Conservation (phyloP, 805 yeast genomes). For the Nakazawaea siamensis region DNA sequence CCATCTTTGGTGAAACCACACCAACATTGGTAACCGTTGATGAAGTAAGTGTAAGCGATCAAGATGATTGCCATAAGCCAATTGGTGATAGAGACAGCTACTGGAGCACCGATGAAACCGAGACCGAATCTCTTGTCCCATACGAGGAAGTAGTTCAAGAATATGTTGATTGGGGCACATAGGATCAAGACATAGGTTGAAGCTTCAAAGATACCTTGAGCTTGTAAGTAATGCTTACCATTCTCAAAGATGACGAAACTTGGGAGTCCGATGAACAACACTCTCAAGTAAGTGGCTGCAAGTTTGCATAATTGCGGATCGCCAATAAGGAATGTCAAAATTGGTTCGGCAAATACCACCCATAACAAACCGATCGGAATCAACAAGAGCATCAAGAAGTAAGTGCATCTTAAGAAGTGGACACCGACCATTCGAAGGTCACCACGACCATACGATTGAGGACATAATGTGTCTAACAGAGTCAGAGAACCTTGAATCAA, state of each 20-base stretch:
- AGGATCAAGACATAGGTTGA: constrained; percentile 61
- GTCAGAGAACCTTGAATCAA: constrained; percentile 75
- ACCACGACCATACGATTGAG: constrained; percentile 69
- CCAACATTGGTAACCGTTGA: constrained; percentile 38
- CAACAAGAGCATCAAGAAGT: constrained; percentile 40
- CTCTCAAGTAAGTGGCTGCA: constrained; percentile 50
- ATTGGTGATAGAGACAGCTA: constrained; percentile 63
- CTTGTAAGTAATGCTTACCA: constrained; percentile 64
- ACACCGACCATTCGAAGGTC: constrained; percentile 61
- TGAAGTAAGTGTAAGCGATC: constrained; percentile 33
- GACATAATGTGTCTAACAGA: constrained; percentile 68
- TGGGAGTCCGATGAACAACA: constrained; percentile 59
- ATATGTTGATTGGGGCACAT: constrained; percentile 70
- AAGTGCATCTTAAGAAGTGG: constrained; percentile 59
- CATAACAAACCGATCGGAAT: constrained; percentile 53
- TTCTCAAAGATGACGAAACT: constrained; percentile 64
- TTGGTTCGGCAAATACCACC: constrained; percentile 45
- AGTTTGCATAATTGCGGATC: constrained; percentile 36
- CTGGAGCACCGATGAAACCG: constrained; percentile 74
- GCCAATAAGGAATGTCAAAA: constrained; percentile 36
- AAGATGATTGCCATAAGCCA: constrained; percentile 61
- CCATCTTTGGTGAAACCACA: constrained; percentile 24
- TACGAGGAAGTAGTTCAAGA: constrained; percentile 60
- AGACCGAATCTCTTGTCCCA: constrained; percentile 47
- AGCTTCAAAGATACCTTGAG: constrained; percentile 76